Evolutionary conservation across 2,329 filamentous ascomycete species (phyloP).

Genomic region (Microcera coccophila): DNA sequence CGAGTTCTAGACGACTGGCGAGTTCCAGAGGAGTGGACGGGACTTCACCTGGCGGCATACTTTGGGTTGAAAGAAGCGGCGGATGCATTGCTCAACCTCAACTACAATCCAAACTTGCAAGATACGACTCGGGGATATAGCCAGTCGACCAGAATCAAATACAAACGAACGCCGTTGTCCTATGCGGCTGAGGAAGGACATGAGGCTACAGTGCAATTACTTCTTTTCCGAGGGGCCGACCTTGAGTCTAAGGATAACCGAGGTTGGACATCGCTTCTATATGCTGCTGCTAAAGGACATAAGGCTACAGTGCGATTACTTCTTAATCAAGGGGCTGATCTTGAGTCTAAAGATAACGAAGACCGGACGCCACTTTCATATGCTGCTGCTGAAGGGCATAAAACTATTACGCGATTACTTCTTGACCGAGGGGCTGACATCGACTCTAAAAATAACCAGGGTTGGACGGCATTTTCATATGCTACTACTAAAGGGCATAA

Average conservation of each 20-base stretch:
- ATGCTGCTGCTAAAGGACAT: neutral
- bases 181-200: neutral
- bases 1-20: neutral
- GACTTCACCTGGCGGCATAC: neutral
- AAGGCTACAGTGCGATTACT: neutral
- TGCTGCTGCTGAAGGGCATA: neutral
- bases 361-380: neutral
- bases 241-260: neutral
- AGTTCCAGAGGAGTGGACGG: neutral
- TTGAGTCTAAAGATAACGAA: too few relatives aligned
- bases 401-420: neutral
- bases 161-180: neutral
- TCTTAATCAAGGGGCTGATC: too few relatives aligned
- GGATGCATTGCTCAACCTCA: too few relatives aligned
- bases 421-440: constrained; percentile 1
- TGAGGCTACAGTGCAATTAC: neutral
- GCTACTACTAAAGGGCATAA: neutral
- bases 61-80: too few relatives aligned
- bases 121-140: neutral
- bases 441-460: neutral
- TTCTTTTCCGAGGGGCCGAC: neutral
- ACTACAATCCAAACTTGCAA: neutral
- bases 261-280: neutral
- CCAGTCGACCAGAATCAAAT: neutral
- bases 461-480: neutral